These are phyloP conservation scores for Vitis hybrid DNA, from an alignment of 177 flowering plant species.

Conservation along the genomic window DNA sequence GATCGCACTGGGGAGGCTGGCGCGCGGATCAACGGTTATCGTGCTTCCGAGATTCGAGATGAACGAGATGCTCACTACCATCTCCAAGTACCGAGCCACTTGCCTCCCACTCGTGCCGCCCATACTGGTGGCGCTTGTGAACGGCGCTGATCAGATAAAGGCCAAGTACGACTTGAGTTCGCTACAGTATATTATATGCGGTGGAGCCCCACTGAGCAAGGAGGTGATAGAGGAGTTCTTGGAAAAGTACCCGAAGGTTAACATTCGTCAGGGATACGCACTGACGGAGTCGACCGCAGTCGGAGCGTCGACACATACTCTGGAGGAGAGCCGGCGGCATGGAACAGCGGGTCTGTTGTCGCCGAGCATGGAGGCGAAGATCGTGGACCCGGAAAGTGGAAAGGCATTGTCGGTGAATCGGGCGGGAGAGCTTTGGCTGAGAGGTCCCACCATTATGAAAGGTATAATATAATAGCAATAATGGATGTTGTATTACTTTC, in stretches of 20 bases:
- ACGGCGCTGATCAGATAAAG: conserved; percentile 47
- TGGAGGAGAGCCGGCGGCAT: conserved; percentile 87
- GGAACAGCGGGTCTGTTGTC: conserved; percentile 87
- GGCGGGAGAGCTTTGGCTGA: conserved; percentile 91
- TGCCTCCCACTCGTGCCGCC: conserved; percentile 90
- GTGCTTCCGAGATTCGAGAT: conserved; percentile 76
- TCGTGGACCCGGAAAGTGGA: conserved; percentile 78
- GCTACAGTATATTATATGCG: conserved; percentile 53
- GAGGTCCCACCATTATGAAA: conserved; percentile 82
- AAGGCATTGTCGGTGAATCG: conserved; percentile 44
- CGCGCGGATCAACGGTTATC: conserved; percentile 70
- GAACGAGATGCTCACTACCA: conserved; percentile 66
- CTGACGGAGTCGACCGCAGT: conserved; percentile 83
- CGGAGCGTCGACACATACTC: conserved; percentile 81
- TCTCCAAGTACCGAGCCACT: conserved; percentile 51
- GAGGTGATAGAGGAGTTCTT: conserved; percentile 84
- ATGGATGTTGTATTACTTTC: not conserved
- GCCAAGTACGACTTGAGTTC: conserved; percentile 57
- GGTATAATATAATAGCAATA: conserved; percentile 35
- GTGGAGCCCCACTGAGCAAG: conserved; percentile 91
- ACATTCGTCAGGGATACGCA: conserved; percentile 84
- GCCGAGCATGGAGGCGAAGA: conserved; percentile 73
- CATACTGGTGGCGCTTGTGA: conserved; percentile 68
- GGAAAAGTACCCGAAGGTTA: conserved; percentile 65
- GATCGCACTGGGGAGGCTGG: conserved; percentile 67